phyloP scores from a whole-genome alignment of 768 basidiomycete species.

The Gautieria morchelliformis region DNA sequence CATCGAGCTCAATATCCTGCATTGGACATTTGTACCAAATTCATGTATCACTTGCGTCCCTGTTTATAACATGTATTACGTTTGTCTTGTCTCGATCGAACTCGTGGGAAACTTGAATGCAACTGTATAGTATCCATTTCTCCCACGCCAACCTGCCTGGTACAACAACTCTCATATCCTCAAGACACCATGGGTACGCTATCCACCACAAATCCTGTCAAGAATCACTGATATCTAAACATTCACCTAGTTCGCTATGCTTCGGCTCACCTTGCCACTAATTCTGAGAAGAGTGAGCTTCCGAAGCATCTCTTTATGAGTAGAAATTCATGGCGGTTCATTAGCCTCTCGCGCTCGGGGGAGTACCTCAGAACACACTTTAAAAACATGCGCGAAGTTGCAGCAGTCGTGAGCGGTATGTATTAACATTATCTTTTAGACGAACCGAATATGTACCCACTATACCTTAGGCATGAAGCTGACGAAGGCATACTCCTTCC shows the following conservation, averaged over 20 bases:
- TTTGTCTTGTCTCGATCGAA: not conserved
- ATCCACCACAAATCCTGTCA: not conserved
- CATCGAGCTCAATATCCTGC: not conserved
- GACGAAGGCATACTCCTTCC: conserved; percentile 91
- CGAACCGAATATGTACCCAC: conserved; percentile 7
- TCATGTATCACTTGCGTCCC: not conserved
- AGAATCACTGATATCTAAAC: not conserved
- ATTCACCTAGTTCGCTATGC: conserved; percentile 80
- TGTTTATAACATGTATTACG: not conserved
- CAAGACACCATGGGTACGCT: conserved; percentile 9
- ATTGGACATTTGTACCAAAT: not conserved
- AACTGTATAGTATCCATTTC: conserved; percentile 3
- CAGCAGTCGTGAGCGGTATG: conserved; percentile 83
- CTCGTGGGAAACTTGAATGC: not conserved
- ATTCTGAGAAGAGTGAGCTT: conserved; percentile 89
- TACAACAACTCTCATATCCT: not conserved
- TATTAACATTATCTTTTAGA: conserved; percentile 8
- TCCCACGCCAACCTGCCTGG: not conserved
- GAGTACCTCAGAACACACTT: conserved; percentile 99
- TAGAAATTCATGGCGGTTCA: conserved; percentile 10
- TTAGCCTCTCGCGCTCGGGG: conserved; percentile 82
- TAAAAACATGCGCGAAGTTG: conserved; percentile 99
- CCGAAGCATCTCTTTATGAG: not conserved
- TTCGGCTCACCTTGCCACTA: conserved; percentile 72
- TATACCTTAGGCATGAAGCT: conserved; percentile 70